Base-by-base conservation (phyloP, 306 rosid species). In the Acmispon strigosus region DNA sequence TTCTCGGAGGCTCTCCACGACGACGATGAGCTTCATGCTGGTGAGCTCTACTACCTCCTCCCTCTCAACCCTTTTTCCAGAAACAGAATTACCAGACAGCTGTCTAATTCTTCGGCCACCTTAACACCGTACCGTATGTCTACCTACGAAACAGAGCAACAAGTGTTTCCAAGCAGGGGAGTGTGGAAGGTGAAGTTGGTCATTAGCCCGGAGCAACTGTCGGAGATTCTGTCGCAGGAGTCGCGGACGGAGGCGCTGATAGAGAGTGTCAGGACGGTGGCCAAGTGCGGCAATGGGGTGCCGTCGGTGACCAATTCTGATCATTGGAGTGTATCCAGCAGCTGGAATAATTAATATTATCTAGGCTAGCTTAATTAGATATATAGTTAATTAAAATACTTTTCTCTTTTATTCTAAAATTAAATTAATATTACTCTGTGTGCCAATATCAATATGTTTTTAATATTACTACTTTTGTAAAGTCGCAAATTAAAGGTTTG, bases 121-220 rank as follows among this genome's bases (percentile, higher is more conserved):
- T 1, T 48, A 51, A 85, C 96, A 3, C 97, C 96, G 0, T 88
- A 86, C 41, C 82, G 97, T 29, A 85, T 88, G 89, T 85, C 86
- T 1, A 70, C 85, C 6, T 80, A 71, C 58, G 85, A 76, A 66
- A 8, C 44, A 10, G 44, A 10, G 10, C 86, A 77, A 4, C 90
- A 86, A 10, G 89, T 80, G 56, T 14, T 84, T 45, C 87, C 92
- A 4, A 27, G 76, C 7, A 34, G 75, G 1, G 96, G 92, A 6
- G 91, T 88, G 24, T 91, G 97, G 97, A 91, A 91, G 84, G 97
- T 89, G 76, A 91, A 87, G 80, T 76, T 91, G 77, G 92, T 89
- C 2, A 89, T 91, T 12, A 84, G 87, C 68, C 89, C 92, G 0
- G 85, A 87, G 66, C 88, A 89, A 82, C 52, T 91, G 42, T 86